Percentiles rank a stretch among this genome's conserved stretches.
Conservation (phyloP, 176 grass and related monocot species). For the Canna indica region DNA sequence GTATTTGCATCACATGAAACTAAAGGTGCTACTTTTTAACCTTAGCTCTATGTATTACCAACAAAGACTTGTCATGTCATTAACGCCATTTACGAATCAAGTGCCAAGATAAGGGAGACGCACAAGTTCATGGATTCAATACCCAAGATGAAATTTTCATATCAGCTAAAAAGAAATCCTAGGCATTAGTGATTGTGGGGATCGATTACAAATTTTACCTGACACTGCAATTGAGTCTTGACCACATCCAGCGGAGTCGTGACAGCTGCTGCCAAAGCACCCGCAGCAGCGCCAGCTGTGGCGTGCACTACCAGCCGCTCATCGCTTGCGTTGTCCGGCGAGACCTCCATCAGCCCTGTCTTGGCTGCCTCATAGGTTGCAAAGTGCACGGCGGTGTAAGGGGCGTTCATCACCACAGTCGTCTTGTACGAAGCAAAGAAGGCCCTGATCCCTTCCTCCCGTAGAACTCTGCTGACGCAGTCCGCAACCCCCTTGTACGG, state of each 20-base stretch:
- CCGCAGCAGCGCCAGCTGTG: constrained; percentile 18
- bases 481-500: constrained; percentile 22
- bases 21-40: no score
- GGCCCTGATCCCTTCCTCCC: constrained; percentile 16
- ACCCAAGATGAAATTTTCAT: not conserved
- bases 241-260: constrained; percentile 21
- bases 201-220: constrained; percentile 7
- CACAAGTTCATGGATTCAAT: not conserved
- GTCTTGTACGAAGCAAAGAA: constrained; percentile 18
- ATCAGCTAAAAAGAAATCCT: not conserved
- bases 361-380: constrained; percentile 18
- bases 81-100: not conserved
- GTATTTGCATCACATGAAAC: no score
- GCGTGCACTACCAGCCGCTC: constrained; percentile 19
- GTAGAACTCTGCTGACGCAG: constrained; percentile 11
- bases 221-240: constrained; percentile 18
- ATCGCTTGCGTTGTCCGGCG: constrained; percentile 12
- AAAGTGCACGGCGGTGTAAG: constrained; percentile 20
- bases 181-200: not conserved
- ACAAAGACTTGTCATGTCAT: not conserved
- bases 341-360: constrained; percentile 11
- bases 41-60: not conserved
- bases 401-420: constrained; percentile 23
- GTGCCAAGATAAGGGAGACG: not conserved
- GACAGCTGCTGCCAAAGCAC: constrained; percentile 9